Evolutionary conservation across 148 eudicot species (phyloP).

Genomic region (Tetragonia tetragonoides): DNA sequence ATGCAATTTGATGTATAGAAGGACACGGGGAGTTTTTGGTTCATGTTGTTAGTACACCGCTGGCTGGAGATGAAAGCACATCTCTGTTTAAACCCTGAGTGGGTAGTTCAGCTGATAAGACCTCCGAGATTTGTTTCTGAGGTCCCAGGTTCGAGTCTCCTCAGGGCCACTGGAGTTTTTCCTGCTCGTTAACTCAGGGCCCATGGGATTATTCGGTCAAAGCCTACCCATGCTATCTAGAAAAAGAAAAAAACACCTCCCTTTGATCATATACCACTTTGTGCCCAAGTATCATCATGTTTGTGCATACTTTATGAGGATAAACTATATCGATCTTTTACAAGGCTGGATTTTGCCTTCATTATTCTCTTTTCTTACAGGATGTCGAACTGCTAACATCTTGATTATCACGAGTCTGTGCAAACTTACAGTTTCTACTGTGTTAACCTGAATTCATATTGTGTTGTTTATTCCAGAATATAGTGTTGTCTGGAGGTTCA

Average conservation of each 20-base stretch:
- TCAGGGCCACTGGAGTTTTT: too few species aligned
- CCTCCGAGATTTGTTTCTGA: too few species aligned
- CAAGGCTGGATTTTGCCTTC: not conserved
- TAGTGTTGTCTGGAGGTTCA: constrained; percentile 96
- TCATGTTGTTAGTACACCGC: too few species aligned
- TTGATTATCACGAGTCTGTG: not conserved
- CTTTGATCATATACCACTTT: not conserved
- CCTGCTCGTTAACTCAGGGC: too few species aligned
- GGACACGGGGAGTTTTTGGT: too few species aligned
- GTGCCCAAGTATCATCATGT: constrained; percentile 3
- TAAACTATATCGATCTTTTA: not conserved
- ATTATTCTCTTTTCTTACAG: not conserved
- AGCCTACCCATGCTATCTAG: too few species aligned
- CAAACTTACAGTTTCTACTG: not conserved
- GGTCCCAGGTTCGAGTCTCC: too few species aligned
- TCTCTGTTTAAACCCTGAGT: too few species aligned
- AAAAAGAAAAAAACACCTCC: too few species aligned
- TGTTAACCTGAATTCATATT: not conserved
- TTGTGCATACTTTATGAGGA: not conserved
- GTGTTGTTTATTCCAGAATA: constrained; percentile 50
- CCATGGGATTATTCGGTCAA: too few species aligned
- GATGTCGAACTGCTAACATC: not conserved
- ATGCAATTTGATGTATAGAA: not conserved
- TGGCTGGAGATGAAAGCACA: too few species aligned
- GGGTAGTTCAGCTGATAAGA: too few species aligned